Conservation (phyloP, 352 stramenopile species). For the Lagenidium giganteum region DNA sequence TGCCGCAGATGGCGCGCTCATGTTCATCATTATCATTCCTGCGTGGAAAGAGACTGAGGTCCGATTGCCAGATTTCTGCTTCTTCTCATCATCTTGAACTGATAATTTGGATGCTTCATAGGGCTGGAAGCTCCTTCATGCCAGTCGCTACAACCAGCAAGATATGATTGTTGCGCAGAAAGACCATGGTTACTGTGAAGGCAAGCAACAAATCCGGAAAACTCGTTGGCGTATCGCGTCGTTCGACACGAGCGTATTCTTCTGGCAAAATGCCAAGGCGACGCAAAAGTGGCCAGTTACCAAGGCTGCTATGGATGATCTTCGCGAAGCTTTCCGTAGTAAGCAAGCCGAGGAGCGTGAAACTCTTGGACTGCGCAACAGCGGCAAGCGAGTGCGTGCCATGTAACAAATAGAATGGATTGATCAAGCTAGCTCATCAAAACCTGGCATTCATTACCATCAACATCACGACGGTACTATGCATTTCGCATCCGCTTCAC, state of each 20-base stretch:
- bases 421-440: no score
- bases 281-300: conserved; percentile 65
- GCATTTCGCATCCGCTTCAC: not conserved
- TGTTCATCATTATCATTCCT: conserved; percentile 92
- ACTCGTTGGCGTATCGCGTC: conserved; percentile 88
- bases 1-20: conserved; percentile 52
- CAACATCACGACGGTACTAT: no score
- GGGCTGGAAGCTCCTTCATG: conserved; percentile 76
- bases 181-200: conserved; percentile 89
- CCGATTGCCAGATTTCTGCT: not conserved
- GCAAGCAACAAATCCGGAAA: conserved; percentile 87
- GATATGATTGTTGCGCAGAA: conserved; percentile 78
- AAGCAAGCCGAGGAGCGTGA: conserved; percentile 78
- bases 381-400: conserved; percentile 52
- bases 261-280: conserved; percentile 91
- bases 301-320: conserved; percentile 37
- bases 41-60: conserved; percentile 83
- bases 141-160: conserved; percentile 69
- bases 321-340: conserved; percentile 64
- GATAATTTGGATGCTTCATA: no score
- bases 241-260: conserved; percentile 95
- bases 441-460: conserved; percentile 1
- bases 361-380: conserved; percentile 55
- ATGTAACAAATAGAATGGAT: no score
- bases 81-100: conserved; percentile 6